Conservation (phyloP, 306 rosid species). For the Citrullus mucosospermus region DNA sequence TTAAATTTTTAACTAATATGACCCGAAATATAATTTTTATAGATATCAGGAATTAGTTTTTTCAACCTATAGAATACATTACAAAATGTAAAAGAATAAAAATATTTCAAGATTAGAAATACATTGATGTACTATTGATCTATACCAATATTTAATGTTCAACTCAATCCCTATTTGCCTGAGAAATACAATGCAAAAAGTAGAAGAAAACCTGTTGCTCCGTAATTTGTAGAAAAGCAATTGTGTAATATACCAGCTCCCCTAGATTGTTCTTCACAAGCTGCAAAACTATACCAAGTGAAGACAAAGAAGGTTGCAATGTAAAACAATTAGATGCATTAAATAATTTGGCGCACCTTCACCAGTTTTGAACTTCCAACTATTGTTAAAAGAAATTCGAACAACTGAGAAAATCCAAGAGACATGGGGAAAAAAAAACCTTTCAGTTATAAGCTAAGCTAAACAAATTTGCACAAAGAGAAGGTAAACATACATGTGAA, state of each 20-base stretch:
- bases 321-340: conserved; percentile 10
- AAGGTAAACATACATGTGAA: background rate
- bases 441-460: background rate
- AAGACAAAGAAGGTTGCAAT: background rate
- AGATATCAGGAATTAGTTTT: background rate
- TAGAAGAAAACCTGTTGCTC: conserved; percentile 52
- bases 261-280: conserved; percentile 42
- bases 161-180: background rate
- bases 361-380: conserved; percentile 53
- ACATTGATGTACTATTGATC: background rate
- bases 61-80: background rate
- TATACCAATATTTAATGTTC: background rate
- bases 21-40: background rate
- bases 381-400: conserved; percentile 83
- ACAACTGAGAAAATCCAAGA: conserved; percentile 47
- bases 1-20: background rate
- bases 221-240: conserved; percentile 87
- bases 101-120: background rate
- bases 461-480: background rate
- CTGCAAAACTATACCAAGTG: conserved; percentile 24
- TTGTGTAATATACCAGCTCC: conserved; percentile 79
- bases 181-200: background rate
- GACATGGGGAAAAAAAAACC: conserved; percentile 2
- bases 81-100: background rate
- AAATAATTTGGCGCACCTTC: conserved; percentile 37